Evolutionary conservation across 2,329 filamentous ascomycete species (phyloP).

Genomic region (Teratosphaeriaceae sp.): DNA sequence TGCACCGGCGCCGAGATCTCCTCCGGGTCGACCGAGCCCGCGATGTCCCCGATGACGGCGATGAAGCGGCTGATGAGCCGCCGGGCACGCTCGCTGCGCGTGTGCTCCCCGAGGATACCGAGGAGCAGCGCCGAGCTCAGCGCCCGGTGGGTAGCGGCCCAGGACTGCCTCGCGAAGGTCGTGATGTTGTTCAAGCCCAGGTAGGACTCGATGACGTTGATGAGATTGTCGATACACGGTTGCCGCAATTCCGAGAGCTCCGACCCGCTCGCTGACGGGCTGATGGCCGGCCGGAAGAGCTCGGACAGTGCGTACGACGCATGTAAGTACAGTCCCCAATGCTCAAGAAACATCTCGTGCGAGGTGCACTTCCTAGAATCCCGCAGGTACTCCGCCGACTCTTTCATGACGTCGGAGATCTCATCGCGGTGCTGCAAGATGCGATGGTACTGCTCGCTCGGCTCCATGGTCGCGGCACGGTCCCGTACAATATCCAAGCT

Average conservation of each 20-base stretch:
- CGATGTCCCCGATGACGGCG: slow-evolving; percentile 40
- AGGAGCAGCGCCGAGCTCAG: slow-evolving; percentile 33
- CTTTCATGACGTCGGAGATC: slow-evolving; percentile 51
- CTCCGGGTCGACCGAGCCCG: slow-evolving; percentile 39
- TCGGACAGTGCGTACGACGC: slow-evolving; percentile 57
- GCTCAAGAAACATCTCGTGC: slow-evolving; percentile 50
- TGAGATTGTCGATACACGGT: slow-evolving; percentile 51
- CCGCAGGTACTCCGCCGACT: slow-evolving; percentile 51
- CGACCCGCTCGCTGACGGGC: slow-evolving; percentile 39
- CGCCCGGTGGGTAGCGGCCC: slow-evolving; percentile 32
- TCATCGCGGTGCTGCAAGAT: slow-evolving; percentile 53
- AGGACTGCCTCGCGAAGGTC: slow-evolving; percentile 33
- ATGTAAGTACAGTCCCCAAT: slow-evolving; percentile 55
- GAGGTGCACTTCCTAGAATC: slow-evolving; percentile 44
- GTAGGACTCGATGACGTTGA: slow-evolving; percentile 53
- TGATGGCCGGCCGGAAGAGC: slow-evolving; percentile 55
- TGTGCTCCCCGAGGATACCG: slow-evolving; percentile 39
- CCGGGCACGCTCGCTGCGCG: slow-evolving; percentile 41
- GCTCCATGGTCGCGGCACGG: slow-evolving; percentile 47
- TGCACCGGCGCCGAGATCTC: slow-evolving; percentile 44
- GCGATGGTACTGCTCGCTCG: slow-evolving; percentile 44
- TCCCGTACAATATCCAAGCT: slow-evolving; percentile 55
- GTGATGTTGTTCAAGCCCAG: slow-evolving; percentile 50
- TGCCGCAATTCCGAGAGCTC: slow-evolving; percentile 40
- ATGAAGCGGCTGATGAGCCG: slow-evolving; percentile 41